Evolutionary conservation across 257 asterid genomes (phyloP), one percentile per base, ranked within the genome.

Genomic region (Handroanthus guayacan): DNA sequence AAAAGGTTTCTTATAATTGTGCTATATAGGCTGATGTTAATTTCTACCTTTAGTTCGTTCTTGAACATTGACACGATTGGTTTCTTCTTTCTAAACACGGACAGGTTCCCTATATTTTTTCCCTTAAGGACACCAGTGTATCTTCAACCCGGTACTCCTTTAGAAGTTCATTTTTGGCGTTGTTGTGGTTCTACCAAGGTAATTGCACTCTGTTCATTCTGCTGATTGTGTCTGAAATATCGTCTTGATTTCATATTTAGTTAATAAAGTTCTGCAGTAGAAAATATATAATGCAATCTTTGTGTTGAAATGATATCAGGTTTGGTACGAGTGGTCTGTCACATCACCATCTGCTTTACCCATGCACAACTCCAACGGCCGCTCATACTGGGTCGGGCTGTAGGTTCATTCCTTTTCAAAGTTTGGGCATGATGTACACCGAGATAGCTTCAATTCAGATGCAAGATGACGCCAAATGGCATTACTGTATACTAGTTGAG

Each of bases 261-360:
- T 39, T 39, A 5, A 3, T 39, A 39, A 39, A 39, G 44, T 39
- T 39, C 6, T 57, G 6, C 39, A 20, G 31, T 8, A 17, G 11
- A 25, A 25, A 51, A 13, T 51, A 39, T 9, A 64, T 7, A 3
- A 41, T 2, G 1, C 9, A 55, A 58, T 13, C 36, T 67, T 16
- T 77, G n/a, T 5, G 72, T 20, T 56, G 69, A 51, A 76, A 64
- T 31, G 25, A 67, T 64, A 9, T 43, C 87, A 95, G 99, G 99
- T 95, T 13, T 95, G 99, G 98, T 95, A 95, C 41, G 99, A 95
- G 85, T 92, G 99, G 99, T 84, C 91, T 25, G 95, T 91, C 77
- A 74, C 86, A 37, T 91, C 96, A 45, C 99, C 99, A 38, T 75
- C 83, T 47, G 75, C 94, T 50, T 84, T 89, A 12, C 92, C 97